Evolutionary conservation across 345 rosid genomes (phyloP).

Genomic region (Hirschfeldia incana): DNA sequence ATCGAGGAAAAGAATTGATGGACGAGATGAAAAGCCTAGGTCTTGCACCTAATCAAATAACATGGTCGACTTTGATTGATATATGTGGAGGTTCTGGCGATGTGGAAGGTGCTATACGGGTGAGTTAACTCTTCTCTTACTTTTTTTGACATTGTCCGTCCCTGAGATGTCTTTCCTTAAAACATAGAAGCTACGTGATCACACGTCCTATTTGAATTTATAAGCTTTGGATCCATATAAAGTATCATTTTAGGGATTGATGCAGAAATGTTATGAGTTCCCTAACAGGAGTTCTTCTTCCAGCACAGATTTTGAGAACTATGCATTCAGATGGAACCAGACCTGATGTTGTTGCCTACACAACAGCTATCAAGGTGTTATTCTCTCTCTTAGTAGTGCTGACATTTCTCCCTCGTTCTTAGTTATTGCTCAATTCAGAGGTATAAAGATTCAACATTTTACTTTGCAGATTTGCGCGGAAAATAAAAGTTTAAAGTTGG

Average conservation of each 20-base stretch:
- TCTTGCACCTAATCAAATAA: conserved; percentile 71
- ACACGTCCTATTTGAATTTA: conserved; percentile 9
- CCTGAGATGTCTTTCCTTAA: conserved; percentile 5
- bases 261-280: conserved; percentile 9
- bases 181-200: conserved; percentile 1
- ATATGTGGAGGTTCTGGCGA: conserved; percentile 75
- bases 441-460: conserved; percentile 27
- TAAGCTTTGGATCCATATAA: not conserved
- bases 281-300: conserved; percentile 37
- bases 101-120: conserved; percentile 75
- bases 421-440: conserved; percentile 10
- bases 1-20: conserved; percentile 69
- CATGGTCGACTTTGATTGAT: conserved; percentile 87
- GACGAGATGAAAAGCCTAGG: conserved; percentile 79
- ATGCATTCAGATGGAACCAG: conserved; percentile 67
- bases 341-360: conserved; percentile 91
- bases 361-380: conserved; percentile 84
- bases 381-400: conserved; percentile 27
- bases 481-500: conserved; percentile 59
- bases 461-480: conserved; percentile 66
- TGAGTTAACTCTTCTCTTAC: conserved; percentile 32
- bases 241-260: not conserved
- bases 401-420: conserved; percentile 3
- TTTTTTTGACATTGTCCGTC: not conserved
- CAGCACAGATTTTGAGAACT: conserved; percentile 77